A percentile compares a stretch with the other conserved stretches of the same genome.
Evolutionary conservation across 2,329 filamentous ascomycete species (phyloP).

Genomic region (Coniochaeta ligniaria): DNA sequence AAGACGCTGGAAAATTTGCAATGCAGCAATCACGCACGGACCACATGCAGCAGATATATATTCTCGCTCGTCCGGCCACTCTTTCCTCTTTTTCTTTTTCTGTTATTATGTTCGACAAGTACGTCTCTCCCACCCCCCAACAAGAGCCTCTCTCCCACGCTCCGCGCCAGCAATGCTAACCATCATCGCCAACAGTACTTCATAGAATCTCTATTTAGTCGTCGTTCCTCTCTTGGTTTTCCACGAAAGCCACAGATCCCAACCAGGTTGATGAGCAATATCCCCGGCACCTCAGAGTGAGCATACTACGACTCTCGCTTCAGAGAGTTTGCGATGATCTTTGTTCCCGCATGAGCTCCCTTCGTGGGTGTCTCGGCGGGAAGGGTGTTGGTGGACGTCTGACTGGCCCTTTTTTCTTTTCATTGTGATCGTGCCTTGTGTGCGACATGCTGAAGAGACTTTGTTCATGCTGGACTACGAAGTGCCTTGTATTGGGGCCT

Average conservation of each 20-base stretch:
- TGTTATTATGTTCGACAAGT: neutral
- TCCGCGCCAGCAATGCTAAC: neutral
- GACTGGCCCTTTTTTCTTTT: neutral
- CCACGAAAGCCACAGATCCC: neutral
- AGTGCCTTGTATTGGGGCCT: neutral
- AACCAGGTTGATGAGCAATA: neutral
- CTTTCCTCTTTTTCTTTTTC: neutral
- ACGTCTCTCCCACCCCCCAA: neutral
- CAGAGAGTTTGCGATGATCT: neutral
- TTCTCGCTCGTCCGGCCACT: neutral
- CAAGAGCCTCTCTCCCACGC: neutral
- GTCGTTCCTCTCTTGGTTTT: constrained; percentile 1
- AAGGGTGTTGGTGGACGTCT: neutral
- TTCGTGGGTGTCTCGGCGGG: neutral
- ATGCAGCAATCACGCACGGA: constrained; percentile 13
- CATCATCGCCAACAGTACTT: neutral
- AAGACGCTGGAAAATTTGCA: neutral
- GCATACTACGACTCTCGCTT: neutral
- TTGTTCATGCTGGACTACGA: no score
- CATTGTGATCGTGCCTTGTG: neutral
- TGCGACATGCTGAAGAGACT: neutral
- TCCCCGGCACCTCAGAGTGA: neutral
- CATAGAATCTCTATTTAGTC: constrained; percentile 1
- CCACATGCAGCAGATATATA: constrained; percentile 32
- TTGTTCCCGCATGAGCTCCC: neutral